A percentile compares a stretch with the other conserved stretches of the same genome.
Evolutionary conservation across 495 filamentous ascomycete genomes (phyloP).

Genomic region (Cercophora sp.): DNA sequence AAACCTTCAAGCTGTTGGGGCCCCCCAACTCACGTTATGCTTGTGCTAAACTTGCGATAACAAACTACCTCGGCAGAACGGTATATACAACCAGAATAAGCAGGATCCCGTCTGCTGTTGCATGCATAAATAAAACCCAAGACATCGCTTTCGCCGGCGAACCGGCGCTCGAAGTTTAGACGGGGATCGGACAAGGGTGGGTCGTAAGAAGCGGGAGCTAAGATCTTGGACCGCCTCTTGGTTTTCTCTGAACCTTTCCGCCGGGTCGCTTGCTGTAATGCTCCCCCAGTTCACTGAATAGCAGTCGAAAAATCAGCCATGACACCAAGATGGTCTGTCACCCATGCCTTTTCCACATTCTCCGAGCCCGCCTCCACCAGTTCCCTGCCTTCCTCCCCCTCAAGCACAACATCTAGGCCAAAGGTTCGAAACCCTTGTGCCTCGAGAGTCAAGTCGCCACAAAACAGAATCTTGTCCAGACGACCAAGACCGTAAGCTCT

Average conservation of each 20-base stretch:
- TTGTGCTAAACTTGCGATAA: too few relatives aligned
- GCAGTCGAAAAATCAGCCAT: constrained; percentile 15
- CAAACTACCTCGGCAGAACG: too few relatives aligned
- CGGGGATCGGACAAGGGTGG: too few relatives aligned
- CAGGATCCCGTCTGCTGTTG: too few relatives aligned
- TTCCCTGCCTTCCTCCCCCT: constrained; percentile 10
- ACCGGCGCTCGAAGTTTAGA: too few relatives aligned
- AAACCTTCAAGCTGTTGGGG: not conserved
- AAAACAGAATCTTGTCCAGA: constrained; percentile 51
- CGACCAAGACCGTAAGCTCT: constrained; percentile 40
- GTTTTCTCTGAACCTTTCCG: not conserved
- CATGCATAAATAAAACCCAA: too few relatives aligned
- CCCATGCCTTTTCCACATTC: constrained; percentile 21
- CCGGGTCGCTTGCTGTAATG: not conserved
- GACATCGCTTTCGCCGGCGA: too few relatives aligned
- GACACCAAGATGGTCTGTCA: constrained; percentile 28
- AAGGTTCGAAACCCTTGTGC: constrained; percentile 37
- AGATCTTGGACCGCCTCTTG: not conserved
- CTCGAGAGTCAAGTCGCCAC: constrained; percentile 20
- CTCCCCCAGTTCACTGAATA: too few relatives aligned
- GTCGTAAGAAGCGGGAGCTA: constrained; percentile 2
- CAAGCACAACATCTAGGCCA: constrained; percentile 31
- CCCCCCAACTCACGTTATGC: too few relatives aligned
- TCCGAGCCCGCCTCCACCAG: not conserved
- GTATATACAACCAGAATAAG: too few relatives aligned